Percentiles rank a stretch among this genome's conserved stretches.
phyloP scores from a whole-genome alignment of 2,329 filamentous ascomycete genomes.

The Colletotrichum navitas region DNA sequence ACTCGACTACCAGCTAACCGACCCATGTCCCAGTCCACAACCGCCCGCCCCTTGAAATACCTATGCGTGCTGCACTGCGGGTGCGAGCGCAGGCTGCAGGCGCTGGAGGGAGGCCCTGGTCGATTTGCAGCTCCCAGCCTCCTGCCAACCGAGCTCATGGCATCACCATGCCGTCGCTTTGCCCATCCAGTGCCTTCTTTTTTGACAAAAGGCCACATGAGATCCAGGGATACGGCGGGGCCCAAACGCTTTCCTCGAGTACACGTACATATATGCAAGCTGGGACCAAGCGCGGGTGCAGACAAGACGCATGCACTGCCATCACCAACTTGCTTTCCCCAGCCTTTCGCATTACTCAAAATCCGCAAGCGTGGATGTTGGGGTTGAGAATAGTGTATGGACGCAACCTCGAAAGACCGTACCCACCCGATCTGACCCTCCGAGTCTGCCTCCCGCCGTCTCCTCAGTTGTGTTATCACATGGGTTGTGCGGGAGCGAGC shows the following conservation, averaged over 20 bases:
- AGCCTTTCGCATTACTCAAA: slow-evolving; percentile 35
- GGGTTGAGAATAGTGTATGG: not conserved
- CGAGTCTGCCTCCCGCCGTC: not conserved
- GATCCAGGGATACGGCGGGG: slow-evolving; percentile 24
- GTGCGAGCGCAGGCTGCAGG: slow-evolving; percentile 27
- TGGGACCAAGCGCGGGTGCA: slow-evolving; percentile 3
- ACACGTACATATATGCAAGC: slow-evolving; percentile 10
- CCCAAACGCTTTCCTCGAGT: not conserved
- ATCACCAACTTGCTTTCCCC: slow-evolving; percentile 18
- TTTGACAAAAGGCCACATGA: slow-evolving; percentile 13
- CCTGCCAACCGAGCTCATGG: slow-evolving; percentile 28
- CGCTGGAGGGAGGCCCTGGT: slow-evolving; percentile 10
- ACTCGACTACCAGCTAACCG: not conserved
- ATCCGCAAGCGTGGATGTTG: slow-evolving; percentile 3
- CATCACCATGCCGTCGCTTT: slow-evolving; percentile 34
- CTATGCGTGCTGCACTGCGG: slow-evolving; percentile 19
- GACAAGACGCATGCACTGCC: slow-evolving; percentile 33
- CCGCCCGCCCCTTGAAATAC: slow-evolving; percentile 31
- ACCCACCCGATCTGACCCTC: slow-evolving; percentile 5
- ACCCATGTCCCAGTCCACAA: slow-evolving; percentile 34
- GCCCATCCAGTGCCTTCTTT: not conserved
- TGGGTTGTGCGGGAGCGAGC: slow-evolving; percentile 13
- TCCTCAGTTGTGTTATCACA: slow-evolving; percentile 9
- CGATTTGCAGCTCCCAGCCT: slow-evolving; percentile 33
- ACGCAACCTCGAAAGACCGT: not conserved